Conservation (phyloP, 2,329 filamentous ascomycete genomes). For the Diplodia mutila region DNA sequence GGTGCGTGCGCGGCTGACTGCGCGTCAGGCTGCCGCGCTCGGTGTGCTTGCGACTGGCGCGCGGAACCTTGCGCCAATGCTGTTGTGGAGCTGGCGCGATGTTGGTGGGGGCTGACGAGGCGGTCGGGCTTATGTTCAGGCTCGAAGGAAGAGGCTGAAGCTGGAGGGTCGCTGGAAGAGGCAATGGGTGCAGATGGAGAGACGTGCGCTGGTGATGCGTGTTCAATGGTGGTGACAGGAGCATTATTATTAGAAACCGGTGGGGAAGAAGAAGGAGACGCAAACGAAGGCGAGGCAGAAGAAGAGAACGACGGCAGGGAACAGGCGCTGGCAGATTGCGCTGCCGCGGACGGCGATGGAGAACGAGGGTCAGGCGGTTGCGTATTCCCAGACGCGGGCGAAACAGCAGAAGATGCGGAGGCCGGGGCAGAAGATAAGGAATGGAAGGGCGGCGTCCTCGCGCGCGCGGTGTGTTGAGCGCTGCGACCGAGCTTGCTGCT, state of each 20-base stretch:
- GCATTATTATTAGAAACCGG: slow-evolving; percentile 10
- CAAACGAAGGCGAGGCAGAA: not conserved
- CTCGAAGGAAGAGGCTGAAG: not conserved
- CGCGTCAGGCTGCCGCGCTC: not conserved
- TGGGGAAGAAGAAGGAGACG: not conserved
- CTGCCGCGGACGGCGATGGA: not conserved
- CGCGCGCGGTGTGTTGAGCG: not conserved
- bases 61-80: not conserved
- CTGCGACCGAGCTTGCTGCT: not conserved
- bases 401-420: not conserved
- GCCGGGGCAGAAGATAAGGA: slow-evolving; percentile 4
- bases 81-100: not conserved
- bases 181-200: not conserved
- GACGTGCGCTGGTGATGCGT: not conserved
- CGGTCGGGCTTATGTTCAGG: not conserved
- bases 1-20: not conserved
- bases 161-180: not conserved
- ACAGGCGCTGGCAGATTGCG: not conserved
- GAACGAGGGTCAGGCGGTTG: not conserved
- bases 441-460: not conserved
- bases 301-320: not conserved
- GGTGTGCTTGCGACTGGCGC: not conserved
- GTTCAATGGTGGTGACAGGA: not conserved
- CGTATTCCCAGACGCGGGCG: not conserved
- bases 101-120: not conserved